These are phyloP conservation scores for Penicillium occitanis DNA, from an alignment of 2,329 filamentous ascomycete species.

Conservation along the genomic window DNA sequence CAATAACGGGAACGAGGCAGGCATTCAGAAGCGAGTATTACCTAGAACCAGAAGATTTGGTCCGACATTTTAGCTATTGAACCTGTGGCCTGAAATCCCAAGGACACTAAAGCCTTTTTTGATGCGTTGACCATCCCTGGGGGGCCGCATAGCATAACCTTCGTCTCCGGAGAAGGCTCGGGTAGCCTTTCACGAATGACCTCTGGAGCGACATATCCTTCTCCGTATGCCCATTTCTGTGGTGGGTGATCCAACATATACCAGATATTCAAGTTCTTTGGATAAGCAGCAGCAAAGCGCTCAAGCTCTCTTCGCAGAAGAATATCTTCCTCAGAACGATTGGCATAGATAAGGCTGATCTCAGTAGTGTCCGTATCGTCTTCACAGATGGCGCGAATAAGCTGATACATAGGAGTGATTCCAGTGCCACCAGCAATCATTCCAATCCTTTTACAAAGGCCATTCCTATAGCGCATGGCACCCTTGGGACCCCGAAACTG, in stretches of 20 bases:
- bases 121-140: slow-evolving; percentile 60
- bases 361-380: slow-evolving; percentile 59
- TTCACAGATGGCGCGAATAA: slow-evolving; percentile 64
- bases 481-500: slow-evolving; percentile 41
- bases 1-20: no score
- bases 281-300: slow-evolving; percentile 51
- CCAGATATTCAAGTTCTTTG: slow-evolving; percentile 55
- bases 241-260: slow-evolving; percentile 56
- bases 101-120: slow-evolving; percentile 51
- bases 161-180: slow-evolving; percentile 46
- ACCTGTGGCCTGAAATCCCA: slow-evolving; percentile 56
- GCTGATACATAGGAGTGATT: slow-evolving; percentile 57
- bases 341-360: slow-evolving; percentile 60
- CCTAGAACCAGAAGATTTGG: slow-evolving; percentile 57
- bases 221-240: slow-evolving; percentile 49
- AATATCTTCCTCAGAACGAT: slow-evolving; percentile 60
- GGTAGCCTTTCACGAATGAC: slow-evolving; percentile 55
- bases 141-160: slow-evolving; percentile 61
- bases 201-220: slow-evolving; percentile 54
- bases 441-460: slow-evolving; percentile 36
- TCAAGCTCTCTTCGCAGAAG: slow-evolving; percentile 60
- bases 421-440: slow-evolving; percentile 26
- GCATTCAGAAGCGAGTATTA: not conserved
- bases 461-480: slow-evolving; percentile 33
- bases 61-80: slow-evolving; percentile 55